A percentile compares a stretch with the other conserved stretches of the same genome.
These are phyloP conservation scores for Torrubiella hemipterigena DNA, from an alignment of 2,329 filamentous ascomycete species.

Conservation along the genomic window DNA sequence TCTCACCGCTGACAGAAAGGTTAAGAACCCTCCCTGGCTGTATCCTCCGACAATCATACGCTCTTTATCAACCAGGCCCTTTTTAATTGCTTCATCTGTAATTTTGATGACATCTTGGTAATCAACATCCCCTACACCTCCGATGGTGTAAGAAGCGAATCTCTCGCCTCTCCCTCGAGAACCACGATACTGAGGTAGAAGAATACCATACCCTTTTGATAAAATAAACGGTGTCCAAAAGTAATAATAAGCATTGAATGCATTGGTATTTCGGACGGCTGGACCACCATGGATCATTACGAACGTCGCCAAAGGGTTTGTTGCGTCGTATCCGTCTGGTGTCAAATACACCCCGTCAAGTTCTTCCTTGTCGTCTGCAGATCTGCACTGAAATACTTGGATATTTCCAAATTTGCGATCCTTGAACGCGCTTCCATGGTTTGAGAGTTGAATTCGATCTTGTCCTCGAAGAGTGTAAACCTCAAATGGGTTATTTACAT, in stretches of 20 bases:
- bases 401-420: not conserved
- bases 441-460: not conserved
- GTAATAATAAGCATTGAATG: conserved; percentile 16
- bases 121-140: conserved; percentile 19
- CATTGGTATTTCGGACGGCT: conserved; percentile 13
- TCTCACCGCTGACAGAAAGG: conserved; percentile 21
- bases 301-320: conserved; percentile 16
- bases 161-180: conserved; percentile 17
- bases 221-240: conserved; percentile 19
- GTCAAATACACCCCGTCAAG: not conserved
- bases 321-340: not conserved
- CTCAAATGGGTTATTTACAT: not conserved
- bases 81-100: conserved; percentile 18
- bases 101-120: conserved; percentile 22
- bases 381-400: not conserved
- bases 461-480: not conserved
- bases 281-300: conserved; percentile 24
- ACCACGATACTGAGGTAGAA: conserved; percentile 25
- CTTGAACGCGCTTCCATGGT: not conserved
- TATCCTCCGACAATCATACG: conserved; percentile 22
- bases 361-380: not conserved
- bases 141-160: conserved; percentile 17
- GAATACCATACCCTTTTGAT: conserved; percentile 20
- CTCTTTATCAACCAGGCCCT: conserved; percentile 16
- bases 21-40: conserved; percentile 24